These are phyloP conservation scores for Actinomortierella ambigua DNA, from an alignment of 371 early-diverging fungal species.

Conservation along the genomic window DNA sequence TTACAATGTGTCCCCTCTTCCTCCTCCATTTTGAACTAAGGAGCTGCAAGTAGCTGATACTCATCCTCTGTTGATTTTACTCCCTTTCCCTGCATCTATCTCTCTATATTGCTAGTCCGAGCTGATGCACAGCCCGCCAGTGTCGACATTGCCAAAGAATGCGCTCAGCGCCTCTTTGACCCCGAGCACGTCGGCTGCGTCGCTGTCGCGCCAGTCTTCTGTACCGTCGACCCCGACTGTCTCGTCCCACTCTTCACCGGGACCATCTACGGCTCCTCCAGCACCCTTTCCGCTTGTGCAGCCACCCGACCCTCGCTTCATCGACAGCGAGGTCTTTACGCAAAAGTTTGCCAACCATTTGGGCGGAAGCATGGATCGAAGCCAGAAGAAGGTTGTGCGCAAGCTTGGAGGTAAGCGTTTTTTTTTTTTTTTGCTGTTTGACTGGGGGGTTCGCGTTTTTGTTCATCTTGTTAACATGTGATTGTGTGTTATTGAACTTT, in stretches of 20 bases:
- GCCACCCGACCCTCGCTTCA: slow-evolving; percentile 69
- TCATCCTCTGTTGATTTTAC: too few relatives aligned
- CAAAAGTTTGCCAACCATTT: slow-evolving; percentile 69
- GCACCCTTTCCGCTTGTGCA: slow-evolving; percentile 19
- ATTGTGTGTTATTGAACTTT: background rate
- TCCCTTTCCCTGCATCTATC: too few relatives aligned
- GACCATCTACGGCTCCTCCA: slow-evolving; percentile 27
- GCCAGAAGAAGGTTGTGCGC: slow-evolving; percentile 60
- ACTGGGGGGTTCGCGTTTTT: background rate
- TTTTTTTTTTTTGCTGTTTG: background rate
- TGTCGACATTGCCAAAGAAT: slow-evolving; percentile 69
- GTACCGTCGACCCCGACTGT: slow-evolving; percentile 50
- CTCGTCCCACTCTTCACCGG: slow-evolving; percentile 47
- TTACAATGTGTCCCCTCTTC: background rate
- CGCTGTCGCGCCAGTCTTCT: slow-evolving; percentile 16
- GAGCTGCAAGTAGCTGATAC: too few relatives aligned
- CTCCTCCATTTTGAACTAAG: background rate
- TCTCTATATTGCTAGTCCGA: slow-evolving; percentile 60
- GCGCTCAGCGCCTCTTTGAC: slow-evolving; percentile 51
- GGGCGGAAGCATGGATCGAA: slow-evolving; percentile 60
- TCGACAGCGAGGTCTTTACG: slow-evolving; percentile 72
- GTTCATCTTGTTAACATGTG: background rate
- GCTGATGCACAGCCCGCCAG: slow-evolving; percentile 65
- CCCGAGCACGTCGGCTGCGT: slow-evolving; percentile 29
- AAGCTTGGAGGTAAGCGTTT: slow-evolving; percentile 57